A percentile compares a stretch with the other conserved stretches of the same genome.
These are phyloP conservation scores for Chlamydomonas urium DNA, from an alignment of 139 green algal species.

Conservation along the genomic window DNA sequence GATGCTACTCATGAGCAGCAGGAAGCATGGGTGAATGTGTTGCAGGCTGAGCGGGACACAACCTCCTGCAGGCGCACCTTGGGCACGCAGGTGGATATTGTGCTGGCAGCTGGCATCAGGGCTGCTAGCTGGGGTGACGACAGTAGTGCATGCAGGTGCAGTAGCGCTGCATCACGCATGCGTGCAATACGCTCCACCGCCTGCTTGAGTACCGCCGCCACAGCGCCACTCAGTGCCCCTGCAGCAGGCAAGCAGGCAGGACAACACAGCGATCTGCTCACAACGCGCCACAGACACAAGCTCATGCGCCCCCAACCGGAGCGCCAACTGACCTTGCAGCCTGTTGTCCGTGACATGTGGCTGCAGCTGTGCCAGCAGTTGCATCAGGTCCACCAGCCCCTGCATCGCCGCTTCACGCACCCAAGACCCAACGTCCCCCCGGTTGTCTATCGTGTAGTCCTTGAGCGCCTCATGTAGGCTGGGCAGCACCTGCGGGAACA, in stretches of 20 bases:
- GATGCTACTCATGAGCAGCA: no score
- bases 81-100: no score
- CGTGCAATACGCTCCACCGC: conserved; percentile 79
- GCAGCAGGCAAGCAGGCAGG: not conserved
- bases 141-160: conserved; percentile 29
- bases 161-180: conserved; percentile 52
- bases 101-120: conserved; percentile 18
- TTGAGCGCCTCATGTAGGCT: conserved; percentile 32
- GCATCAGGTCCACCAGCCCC: conserved; percentile 25
- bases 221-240: not conserved
- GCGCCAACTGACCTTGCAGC: no score
- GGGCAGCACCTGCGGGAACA: conserved; percentile 30
- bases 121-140: not conserved
- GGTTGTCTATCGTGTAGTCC: conserved; percentile 93
- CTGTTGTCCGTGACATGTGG: no score
- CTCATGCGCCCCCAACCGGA: no score
- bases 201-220: conserved; percentile 66
- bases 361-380: not conserved
- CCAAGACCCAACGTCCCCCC: conserved; percentile 94
- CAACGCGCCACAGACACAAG: no score
- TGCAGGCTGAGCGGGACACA: no score
- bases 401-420: conserved; percentile 85
- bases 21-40: no score
- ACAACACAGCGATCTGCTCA: no score
- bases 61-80: no score